A percentile compares a stretch with the other conserved stretches of the same genome.
Conservation (phyloP, 495 filamentous ascomycete species). For the Cercophora samala region DNA sequence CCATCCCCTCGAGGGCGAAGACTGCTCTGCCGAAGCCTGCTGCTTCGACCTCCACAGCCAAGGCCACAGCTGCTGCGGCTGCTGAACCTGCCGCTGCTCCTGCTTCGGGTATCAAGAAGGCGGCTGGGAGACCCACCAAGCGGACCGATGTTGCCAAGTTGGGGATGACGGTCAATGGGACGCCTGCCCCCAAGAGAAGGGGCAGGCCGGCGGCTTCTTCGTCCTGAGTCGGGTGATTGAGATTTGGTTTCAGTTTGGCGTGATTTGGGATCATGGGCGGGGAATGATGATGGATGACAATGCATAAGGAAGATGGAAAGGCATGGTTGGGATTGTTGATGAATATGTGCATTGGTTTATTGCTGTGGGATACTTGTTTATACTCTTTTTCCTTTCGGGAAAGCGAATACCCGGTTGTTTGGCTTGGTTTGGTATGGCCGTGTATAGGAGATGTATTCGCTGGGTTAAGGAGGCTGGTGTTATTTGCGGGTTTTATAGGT, state of each 20-base stretch:
- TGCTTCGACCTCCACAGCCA: background rate
- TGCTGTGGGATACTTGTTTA: background rate
- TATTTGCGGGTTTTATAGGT: background rate
- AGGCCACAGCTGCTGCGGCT: background rate
- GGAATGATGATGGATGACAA: background rate
- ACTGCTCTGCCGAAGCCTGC: background rate
- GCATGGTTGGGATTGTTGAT: background rate
- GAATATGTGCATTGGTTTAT: background rate
- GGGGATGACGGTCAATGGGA: conserved; percentile 38
- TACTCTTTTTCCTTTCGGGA: background rate
- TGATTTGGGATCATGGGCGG: background rate
- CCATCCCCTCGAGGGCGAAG: conserved; percentile 4
- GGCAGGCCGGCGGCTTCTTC: conserved; percentile 16
- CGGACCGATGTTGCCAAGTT: conserved; percentile 15
- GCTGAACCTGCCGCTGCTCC: background rate
- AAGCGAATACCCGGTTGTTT: background rate
- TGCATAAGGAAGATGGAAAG: background rate
- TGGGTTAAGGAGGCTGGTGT: background rate
- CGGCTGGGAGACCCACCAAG: conserved; percentile 9
- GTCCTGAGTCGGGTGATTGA: background rate
- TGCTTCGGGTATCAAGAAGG: conserved; percentile 9
- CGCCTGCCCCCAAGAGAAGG: conserved; percentile 35
- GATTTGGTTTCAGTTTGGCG: background rate
- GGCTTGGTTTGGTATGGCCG: background rate
- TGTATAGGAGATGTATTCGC: background rate